These are phyloP conservation scores for Aureobasidium uvarum DNA, from an alignment of 2,329 filamentous ascomycete genomes.

Conservation along the genomic window DNA sequence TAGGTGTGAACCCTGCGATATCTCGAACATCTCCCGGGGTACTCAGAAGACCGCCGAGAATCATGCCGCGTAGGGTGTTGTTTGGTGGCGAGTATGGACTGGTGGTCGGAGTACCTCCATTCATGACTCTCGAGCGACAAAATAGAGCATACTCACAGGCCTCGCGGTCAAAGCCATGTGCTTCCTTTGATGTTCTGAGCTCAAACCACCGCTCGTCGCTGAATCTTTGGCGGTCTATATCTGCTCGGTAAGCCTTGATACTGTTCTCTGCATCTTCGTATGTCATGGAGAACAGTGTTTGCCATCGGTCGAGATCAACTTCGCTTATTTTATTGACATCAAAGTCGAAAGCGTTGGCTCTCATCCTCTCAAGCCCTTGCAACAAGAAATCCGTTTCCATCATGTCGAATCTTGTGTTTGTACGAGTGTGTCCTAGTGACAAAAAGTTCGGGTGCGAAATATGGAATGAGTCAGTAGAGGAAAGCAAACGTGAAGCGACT, in stretches of 20 bases:
- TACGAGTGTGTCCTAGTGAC: too few species aligned
- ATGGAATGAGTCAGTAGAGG: background rate
- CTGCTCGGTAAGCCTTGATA: background rate
- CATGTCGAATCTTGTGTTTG: background rate
- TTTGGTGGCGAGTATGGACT: background rate
- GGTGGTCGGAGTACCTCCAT: background rate
- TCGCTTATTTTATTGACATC: background rate
- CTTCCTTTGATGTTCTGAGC: background rate
- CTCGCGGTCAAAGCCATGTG: constrained; percentile 18
- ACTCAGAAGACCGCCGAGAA: background rate
- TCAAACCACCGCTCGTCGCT: constrained; percentile 1
- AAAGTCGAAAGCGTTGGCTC: background rate
- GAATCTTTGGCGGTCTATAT: background rate
- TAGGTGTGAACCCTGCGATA: constrained; percentile 1
- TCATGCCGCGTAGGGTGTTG: background rate
- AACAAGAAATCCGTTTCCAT: background rate
- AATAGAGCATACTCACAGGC: constrained; percentile 5
- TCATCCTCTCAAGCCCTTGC: constrained; percentile 3
- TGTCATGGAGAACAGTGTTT: background rate
- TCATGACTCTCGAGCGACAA: background rate
- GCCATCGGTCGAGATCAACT: background rate
- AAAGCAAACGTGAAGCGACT: background rate
- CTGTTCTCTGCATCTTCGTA: background rate
- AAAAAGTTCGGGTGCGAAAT: background rate
- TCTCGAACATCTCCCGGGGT: background rate